Evolutionary conservation across 2,329 filamentous ascomycete species (phyloP), one percentile per base, ranked within the genome.

Genomic region (Ophiostoma angusticollis): DNA sequence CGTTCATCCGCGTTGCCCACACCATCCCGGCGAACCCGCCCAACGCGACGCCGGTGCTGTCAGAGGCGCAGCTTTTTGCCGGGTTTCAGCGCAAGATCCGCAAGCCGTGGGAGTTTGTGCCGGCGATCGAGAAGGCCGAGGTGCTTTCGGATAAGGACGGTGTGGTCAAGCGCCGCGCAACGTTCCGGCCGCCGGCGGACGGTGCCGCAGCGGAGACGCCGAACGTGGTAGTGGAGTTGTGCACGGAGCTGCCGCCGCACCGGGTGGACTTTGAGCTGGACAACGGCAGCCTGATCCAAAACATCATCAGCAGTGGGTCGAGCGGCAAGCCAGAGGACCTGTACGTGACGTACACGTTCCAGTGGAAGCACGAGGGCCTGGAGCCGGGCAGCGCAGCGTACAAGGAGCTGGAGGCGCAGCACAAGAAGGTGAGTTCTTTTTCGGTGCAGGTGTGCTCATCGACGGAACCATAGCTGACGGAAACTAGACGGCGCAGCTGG

Each of bases 1-100:
- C 54, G n/a, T 53, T 48, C 29, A 45, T 58, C 37, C 31, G 43
- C 32, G 37, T 43, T 23, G 45, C 48, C 19, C 54, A 57, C 47
- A 58, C 55, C 1, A 49, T 50, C 0, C 52, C 55, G 14, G 51
- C 57, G 46, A 60, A 60, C 49, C 52, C 53, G 9, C 22, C 47
- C n/a, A 52, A 50, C 29, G 46, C 46, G 9, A 18, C 42, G 11
- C 55, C 54, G 0, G 29, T 45, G 9, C 48, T 59, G 6, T 52
- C 49, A 1, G 46, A 50, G 23, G 16, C 49, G 4, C 56, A 59
- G 29, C 45, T 57, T 24, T 59, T 55, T 52, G 48, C 50, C 9
- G 57, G 52, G 17, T 50, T 60, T 11, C 46, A 56, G 51, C 50
- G 52, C 46, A 59, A 60, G 42, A 50, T 57, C 21, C 52, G 50